These are phyloP conservation scores for Polytolypa hystricis DNA, from an alignment of 2,329 filamentous ascomycete species.

Conservation along the genomic window DNA sequence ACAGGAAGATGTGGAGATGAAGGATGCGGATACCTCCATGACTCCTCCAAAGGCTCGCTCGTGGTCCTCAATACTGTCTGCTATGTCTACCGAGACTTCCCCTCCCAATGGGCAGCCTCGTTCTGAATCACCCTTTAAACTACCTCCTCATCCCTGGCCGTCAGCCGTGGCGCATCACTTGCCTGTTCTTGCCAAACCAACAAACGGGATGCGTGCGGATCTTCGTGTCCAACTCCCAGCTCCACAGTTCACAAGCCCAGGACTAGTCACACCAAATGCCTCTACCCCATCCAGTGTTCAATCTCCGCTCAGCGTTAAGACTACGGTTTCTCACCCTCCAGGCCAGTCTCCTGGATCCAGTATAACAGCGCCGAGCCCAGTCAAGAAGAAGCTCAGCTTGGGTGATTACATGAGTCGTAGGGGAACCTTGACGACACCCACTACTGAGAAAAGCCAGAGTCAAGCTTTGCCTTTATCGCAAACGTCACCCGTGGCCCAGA, in stretches of 20 bases:
- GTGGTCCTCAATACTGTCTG: neutral
- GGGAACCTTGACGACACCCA: slow-evolving; percentile 29
- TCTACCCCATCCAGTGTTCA: slow-evolving; percentile 20
- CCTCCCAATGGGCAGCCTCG: neutral
- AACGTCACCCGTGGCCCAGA: neutral
- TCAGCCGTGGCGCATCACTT: slow-evolving; percentile 29
- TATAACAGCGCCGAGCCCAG: slow-evolving; percentile 34
- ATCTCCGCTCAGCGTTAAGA: slow-evolving; percentile 20
- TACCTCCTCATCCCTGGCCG: slow-evolving; percentile 23
- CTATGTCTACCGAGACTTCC: neutral
- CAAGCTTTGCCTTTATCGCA: slow-evolving; percentile 17
- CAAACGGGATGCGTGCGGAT: slow-evolving; percentile 14
- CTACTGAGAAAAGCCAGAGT: slow-evolving; percentile 29
- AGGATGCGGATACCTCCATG: slow-evolving; percentile 26
- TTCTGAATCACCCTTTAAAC: slow-evolving; percentile 12
- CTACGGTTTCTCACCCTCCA: slow-evolving; percentile 14
- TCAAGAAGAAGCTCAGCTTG: slow-evolving; percentile 41
- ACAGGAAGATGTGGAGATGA: slow-evolving; percentile 18
- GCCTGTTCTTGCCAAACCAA: slow-evolving; percentile 17
- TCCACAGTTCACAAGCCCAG: slow-evolving; percentile 13
- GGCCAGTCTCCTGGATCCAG: slow-evolving; percentile 18
- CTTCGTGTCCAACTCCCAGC: slow-evolving; percentile 22
- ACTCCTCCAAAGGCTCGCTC: slow-evolving; percentile 13
- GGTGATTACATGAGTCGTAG: slow-evolving; percentile 39
- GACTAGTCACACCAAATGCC: slow-evolving; percentile 19